These are phyloP conservation scores for Cryptosporidium baileyi DNA, from an alignment of 169 alveolate genomes.

Conservation along the genomic window DNA sequence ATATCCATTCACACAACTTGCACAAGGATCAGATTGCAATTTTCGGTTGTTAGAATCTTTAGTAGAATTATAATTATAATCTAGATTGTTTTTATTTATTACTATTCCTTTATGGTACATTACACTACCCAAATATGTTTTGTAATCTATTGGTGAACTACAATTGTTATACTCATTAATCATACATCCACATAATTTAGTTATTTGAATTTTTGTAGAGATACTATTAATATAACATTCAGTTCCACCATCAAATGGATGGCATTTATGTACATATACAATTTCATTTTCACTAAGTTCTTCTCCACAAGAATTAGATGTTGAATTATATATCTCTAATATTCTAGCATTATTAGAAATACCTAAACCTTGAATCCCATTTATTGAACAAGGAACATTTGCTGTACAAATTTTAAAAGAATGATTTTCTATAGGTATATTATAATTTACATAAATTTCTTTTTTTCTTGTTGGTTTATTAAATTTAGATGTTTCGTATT, in stretches of 20 bases:
- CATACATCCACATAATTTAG: slow-evolving; percentile 35
- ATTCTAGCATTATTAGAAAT: slow-evolving; percentile 5
- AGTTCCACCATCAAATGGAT: slow-evolving; percentile 18
- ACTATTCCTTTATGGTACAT: slow-evolving; percentile 31
- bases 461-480: neutral
- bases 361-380: slow-evolving; percentile 44
- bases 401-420: slow-evolving; percentile 28
- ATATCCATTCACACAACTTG: slow-evolving; percentile 68
- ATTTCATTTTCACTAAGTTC: neutral
- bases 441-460: neutral
- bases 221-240: slow-evolving; percentile 21
- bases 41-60: neutral
- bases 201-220: slow-evolving; percentile 20
- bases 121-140: neutral
- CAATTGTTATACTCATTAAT: neutral
- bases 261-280: slow-evolving; percentile 22
- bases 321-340: slow-evolving; percentile 25
- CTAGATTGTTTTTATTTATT: neutral
- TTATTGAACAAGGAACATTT: slow-evolving; percentile 47
- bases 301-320: slow-evolving; percentile 6
- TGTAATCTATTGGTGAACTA: neutral
- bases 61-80: too few relatives aligned
- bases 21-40: slow-evolving; percentile 63
- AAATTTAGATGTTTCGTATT: neutral
- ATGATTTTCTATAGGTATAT: neutral